Percentiles rank a stretch among this genome's conserved stretches.
Conservation (phyloP, 129 eudicot species). For the Calendula officinalis region DNA sequence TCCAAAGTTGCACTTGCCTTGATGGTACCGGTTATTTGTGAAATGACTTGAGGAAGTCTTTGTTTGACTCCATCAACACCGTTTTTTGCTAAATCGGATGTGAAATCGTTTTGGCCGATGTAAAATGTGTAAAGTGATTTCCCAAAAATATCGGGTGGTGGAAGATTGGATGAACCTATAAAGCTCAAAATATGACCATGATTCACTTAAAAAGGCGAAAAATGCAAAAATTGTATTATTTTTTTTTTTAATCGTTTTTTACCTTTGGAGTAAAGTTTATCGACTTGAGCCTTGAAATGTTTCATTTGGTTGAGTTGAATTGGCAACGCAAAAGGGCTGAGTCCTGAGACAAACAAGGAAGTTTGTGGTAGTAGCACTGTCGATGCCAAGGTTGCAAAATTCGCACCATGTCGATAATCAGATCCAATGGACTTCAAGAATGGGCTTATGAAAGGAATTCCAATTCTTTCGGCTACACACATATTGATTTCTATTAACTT, state of each 20-base stretch:
- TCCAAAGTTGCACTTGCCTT: slow-evolving; percentile 42
- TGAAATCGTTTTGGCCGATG: slow-evolving; percentile 93
- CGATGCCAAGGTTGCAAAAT: slow-evolving; percentile 82
- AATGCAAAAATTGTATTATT: no score
- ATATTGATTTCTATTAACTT: background rate
- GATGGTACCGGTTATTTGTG: slow-evolving; percentile 58
- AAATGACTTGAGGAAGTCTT: slow-evolving; percentile 62
- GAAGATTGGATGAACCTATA: slow-evolving; percentile 50
- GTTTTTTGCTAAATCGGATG: slow-evolving; percentile 52
- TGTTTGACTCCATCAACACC: slow-evolving; percentile 56
- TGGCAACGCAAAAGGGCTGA: slow-evolving; percentile 76
- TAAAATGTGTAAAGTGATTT: slow-evolving; percentile 88
- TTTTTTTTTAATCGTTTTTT: background rate
- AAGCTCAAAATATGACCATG: slow-evolving; percentile 1
- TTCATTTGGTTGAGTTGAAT: slow-evolving; percentile 82
- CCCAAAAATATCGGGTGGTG: slow-evolving; percentile 50
- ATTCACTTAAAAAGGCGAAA: background rate
- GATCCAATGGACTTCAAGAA: slow-evolving; percentile 83
- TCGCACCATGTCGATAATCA: slow-evolving; percentile 75
- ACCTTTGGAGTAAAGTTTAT: slow-evolving; percentile 54
- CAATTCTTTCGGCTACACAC: slow-evolving; percentile 70
- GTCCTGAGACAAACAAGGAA: slow-evolving; percentile 68
- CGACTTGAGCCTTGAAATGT: slow-evolving; percentile 53
- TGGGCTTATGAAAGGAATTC: slow-evolving; percentile 83
- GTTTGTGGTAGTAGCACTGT: slow-evolving; percentile 66